These are phyloP conservation scores for Penicillium cataractarum DNA, from an alignment of 495 filamentous ascomycete genomes.

Conservation along the genomic window DNA sequence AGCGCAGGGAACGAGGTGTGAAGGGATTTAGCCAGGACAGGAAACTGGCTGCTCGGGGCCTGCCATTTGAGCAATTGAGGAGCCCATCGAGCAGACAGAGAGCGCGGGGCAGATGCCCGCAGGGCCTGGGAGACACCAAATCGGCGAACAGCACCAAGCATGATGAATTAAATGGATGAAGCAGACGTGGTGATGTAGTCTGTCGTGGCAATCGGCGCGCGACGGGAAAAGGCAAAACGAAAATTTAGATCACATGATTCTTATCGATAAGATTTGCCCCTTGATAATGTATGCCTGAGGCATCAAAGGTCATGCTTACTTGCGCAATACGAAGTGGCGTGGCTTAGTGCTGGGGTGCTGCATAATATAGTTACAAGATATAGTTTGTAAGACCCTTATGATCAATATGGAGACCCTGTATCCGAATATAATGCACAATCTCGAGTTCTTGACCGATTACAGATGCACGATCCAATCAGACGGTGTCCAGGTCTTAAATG, in stretches of 20 bases:
- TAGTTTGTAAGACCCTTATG: too few relatives aligned
- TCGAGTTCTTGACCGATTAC: background rate
- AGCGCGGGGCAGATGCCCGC: conserved; percentile 39
- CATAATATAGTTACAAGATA: background rate
- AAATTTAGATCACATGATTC: conserved; percentile 27
- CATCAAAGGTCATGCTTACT: background rate
- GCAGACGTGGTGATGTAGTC: background rate
- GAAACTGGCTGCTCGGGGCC: conserved; percentile 23
- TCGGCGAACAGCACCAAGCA: conserved; percentile 50
- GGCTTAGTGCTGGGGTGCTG: background rate
- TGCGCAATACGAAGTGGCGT: background rate
- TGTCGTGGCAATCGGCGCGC: conserved; percentile 4
- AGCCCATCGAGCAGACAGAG: conserved; percentile 30
- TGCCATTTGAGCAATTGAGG: conserved; percentile 39
- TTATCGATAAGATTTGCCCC: conserved; percentile 29
- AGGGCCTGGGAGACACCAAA: conserved; percentile 43
- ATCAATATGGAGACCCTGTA: background rate
- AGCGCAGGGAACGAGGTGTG: conserved; percentile 37
- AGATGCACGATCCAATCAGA: background rate
- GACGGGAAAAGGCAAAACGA: conserved; percentile 22
- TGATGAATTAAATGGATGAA: conserved; percentile 27
- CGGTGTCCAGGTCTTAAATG: background rate
- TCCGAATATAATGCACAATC: background rate
- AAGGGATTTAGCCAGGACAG: conserved; percentile 31
- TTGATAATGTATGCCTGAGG: conserved; percentile 11